Evolutionary conservation across 768 basidiomycete species (phyloP), one percentile per base, ranked within the genome.

Genomic region (Austroboletus festivus): DNA sequence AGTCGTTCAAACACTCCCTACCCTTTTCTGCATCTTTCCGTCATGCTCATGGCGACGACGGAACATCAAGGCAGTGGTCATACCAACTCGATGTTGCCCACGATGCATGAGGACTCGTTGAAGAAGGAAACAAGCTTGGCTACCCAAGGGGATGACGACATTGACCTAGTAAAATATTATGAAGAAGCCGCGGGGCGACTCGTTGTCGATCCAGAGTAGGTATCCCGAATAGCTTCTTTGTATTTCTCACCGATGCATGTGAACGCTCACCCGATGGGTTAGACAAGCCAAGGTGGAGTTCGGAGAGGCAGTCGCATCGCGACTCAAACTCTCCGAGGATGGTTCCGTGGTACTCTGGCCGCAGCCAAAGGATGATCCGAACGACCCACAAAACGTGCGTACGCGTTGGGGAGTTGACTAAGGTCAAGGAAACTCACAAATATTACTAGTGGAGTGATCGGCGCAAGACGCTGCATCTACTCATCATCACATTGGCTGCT

Each of bases 191-290:
- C 80, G 1, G 83, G 83, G 10, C 71, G 82, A 18, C 65, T 85
- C 35, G 78, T 85, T 43, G 68, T 85, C 12, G 82, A 85, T 61
- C 82, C 82, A 12, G 65, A 71, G 83, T 81, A 49, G 19, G 79
- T 72, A 26, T 26, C 19, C 8, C 10, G 3, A 5, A 4, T 7
- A 9, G 9, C 8, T 20, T 21, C 23, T 1, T 18, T 19, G 35
- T 6, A 37, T 18, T 18, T 37, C 7, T 33, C 13, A 31, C 8
- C 16, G 23, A 19, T 12, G 12, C 28, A 33, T 13, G 16, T 6
- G 15, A 15, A 26, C 3, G 21, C 21, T 51, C 19, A 39, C 23
- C 7, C 15, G 40, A 7, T 44, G 4, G 35, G 22, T 45, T 34
- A 77, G 74, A 24, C 75, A 78, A 54, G 79, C 80, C 7, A 64